Conservation (phyloP, 176 grass and related monocot genomes). For the Oropetium thomaeum region DNA sequence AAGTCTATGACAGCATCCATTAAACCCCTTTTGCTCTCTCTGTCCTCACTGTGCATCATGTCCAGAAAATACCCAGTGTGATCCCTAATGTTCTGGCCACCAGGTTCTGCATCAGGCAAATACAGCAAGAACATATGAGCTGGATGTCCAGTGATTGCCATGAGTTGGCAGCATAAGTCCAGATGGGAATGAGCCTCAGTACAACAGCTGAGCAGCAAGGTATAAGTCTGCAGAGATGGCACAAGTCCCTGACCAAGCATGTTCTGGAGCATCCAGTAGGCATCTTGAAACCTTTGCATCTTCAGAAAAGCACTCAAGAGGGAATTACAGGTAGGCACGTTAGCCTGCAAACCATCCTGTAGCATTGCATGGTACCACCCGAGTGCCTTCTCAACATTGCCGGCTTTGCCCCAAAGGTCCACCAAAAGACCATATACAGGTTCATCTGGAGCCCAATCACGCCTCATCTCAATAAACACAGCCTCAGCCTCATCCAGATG, state of each 20-base stretch:
- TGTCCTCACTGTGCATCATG: slow-evolving; percentile 91
- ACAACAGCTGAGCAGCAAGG: slow-evolving; percentile 83
- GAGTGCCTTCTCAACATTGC: slow-evolving; percentile 76
- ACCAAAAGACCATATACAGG: slow-evolving; percentile 91
- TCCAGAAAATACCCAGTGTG: slow-evolving; percentile 77
- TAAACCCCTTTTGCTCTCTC: slow-evolving; percentile 89
- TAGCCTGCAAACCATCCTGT: slow-evolving; percentile 76
- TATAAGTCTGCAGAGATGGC: slow-evolving; percentile 92
- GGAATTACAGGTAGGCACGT: slow-evolving; percentile 90
- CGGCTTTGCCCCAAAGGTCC: slow-evolving; percentile 95
- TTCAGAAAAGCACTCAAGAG: slow-evolving; percentile 83
- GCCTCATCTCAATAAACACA: slow-evolving; percentile 82
- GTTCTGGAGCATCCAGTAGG: slow-evolving; percentile 64
- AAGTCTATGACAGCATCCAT: slow-evolving; percentile 93
- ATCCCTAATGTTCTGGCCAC: slow-evolving; percentile 66
- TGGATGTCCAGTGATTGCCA: slow-evolving; percentile 81
- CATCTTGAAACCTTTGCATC: slow-evolving; percentile 65
- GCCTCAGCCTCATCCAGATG: slow-evolving; percentile 79
- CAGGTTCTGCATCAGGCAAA: slow-evolving; percentile 79
- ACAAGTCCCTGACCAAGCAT: slow-evolving; percentile 71
- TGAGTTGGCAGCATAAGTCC: slow-evolving; percentile 70
- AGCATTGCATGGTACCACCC: slow-evolving; percentile 89
- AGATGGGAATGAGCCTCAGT: slow-evolving; percentile 53
- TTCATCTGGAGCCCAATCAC: slow-evolving; percentile 88
- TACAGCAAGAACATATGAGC: slow-evolving; percentile 85